A percentile compares a stretch with the other conserved stretches of the same genome.
These are phyloP conservation scores for Gossypium schwendimanii DNA, from an alignment of 441 rosid species.

Conservation along the genomic window DNA sequence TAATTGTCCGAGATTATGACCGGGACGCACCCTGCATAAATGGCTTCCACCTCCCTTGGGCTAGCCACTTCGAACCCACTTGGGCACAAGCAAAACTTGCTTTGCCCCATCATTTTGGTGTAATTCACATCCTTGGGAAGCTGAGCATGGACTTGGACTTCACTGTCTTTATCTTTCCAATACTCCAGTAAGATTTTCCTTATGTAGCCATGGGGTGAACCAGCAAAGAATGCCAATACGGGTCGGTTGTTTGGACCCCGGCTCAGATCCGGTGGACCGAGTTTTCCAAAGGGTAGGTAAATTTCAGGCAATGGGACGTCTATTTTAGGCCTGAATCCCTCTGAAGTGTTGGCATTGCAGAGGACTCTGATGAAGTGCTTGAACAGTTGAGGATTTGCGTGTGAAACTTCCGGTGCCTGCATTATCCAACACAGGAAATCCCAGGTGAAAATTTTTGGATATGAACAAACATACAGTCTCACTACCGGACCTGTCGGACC, in stretches of 20 bases:
- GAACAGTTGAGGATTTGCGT: slow-evolving; percentile 16
- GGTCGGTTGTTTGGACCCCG: slow-evolving; percentile 20
- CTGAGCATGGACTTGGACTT: slow-evolving; percentile 33
- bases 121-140: slow-evolving; percentile 28
- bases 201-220: slow-evolving; percentile 32
- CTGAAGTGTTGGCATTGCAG: slow-evolving; percentile 33
- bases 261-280: slow-evolving; percentile 22
- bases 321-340: slow-evolving; percentile 28
- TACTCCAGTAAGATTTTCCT: slow-evolving; percentile 23
- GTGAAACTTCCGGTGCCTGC: slow-evolving; percentile 34
- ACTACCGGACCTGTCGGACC: too few relatives aligned
- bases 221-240: slow-evolving; percentile 39
- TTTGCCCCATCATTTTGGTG: slow-evolving; percentile 29
- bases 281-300: slow-evolving; percentile 22
- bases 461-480: not conserved
- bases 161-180: slow-evolving; percentile 36
- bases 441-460: not conserved
- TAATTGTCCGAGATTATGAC: slow-evolving; percentile 40
- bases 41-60: slow-evolving; percentile 35
- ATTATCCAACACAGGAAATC: not conserved
- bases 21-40: slow-evolving; percentile 38
- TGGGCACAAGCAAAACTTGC: slow-evolving; percentile 46
- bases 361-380: slow-evolving; percentile 32
- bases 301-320: slow-evolving; percentile 41
- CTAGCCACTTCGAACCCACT: slow-evolving; percentile 53